Evolutionary conservation across 306 rosid species (phyloP).

Genomic region (Acacia acuminata): DNA sequence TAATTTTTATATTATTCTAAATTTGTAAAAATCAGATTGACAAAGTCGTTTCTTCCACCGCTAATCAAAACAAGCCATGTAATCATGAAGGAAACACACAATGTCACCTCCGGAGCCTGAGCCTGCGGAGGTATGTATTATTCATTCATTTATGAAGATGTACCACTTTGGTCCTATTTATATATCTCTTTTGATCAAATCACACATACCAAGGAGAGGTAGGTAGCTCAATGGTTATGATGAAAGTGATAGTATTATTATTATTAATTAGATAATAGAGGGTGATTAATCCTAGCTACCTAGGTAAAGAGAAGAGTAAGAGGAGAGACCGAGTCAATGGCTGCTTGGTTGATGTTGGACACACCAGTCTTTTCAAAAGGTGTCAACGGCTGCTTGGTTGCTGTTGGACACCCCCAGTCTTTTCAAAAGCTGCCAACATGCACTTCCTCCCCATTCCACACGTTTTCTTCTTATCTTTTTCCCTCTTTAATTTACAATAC

Average conservation of each 20-base stretch:
- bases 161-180: too few species aligned
- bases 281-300: too few species aligned
- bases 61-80: neutral
- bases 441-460: neutral
- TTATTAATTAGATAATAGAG: too few species aligned
- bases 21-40: too few species aligned
- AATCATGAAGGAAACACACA: neutral
- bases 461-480: neutral
- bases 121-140: neutral
- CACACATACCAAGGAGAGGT: too few species aligned
- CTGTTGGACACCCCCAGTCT: neutral
- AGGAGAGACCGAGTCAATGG: slow-evolving; percentile 1
- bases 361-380: neutral
- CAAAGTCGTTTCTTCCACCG: too few species aligned
- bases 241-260: too few species aligned
- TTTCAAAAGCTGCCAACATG: neutral
- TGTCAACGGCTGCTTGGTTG: neutral
- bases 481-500: neutral
- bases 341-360: neutral
- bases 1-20: too few species aligned
- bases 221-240: too few species aligned
- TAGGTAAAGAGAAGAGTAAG: too few species aligned
- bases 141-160: too few species aligned
- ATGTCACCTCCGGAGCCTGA: neutral
- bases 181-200: too few species aligned